These are phyloP conservation scores for Elongisporangium undulatum DNA, from an alignment of 352 stramenopile genomes.

Conservation along the genomic window DNA sequence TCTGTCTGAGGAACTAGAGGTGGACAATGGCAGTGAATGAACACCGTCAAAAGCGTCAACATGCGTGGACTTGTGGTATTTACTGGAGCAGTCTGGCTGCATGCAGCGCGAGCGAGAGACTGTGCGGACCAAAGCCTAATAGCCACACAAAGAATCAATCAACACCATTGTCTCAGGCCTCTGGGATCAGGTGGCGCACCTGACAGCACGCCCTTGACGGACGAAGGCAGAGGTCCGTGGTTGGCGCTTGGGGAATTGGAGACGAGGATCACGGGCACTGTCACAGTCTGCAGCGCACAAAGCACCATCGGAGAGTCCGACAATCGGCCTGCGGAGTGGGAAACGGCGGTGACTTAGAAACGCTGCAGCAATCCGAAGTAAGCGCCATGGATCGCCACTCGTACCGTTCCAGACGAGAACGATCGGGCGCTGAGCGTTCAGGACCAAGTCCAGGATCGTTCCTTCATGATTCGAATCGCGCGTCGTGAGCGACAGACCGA, in stretches of 20 bases:
- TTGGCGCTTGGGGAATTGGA: slow-evolving; percentile 19
- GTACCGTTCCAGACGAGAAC: slow-evolving; percentile 41
- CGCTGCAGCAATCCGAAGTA: slow-evolving; percentile 1
- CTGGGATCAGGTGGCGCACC: slow-evolving; percentile 9
- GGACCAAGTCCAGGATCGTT: slow-evolving; percentile 18
- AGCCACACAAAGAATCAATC: not conserved
- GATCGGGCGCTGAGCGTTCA: slow-evolving; percentile 19
- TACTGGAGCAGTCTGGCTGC: not conserved
- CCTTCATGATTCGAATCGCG: slow-evolving; percentile 20
- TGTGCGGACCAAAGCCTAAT: not conserved
- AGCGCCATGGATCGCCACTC: not conserved
- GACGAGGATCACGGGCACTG: slow-evolving; percentile 26
- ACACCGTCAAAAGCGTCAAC: no score
- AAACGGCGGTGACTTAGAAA: not conserved
- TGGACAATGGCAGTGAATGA: no score
- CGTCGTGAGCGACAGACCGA: slow-evolving; percentile 7
- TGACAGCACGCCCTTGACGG: slow-evolving; percentile 28
- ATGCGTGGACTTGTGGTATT: no score
- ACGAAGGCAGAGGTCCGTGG: slow-evolving; percentile 22
- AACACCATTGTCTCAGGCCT: not conserved
- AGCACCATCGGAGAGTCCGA: slow-evolving; percentile 25
- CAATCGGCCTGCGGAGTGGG: slow-evolving; percentile 13
- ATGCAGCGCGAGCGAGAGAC: slow-evolving; percentile 2
- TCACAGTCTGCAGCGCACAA: slow-evolving; percentile 23
- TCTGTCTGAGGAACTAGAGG: no score